Base-by-base conservation (phyloP, 495 filamentous ascomycete species). In the Penicillium roqueforti region DNA sequence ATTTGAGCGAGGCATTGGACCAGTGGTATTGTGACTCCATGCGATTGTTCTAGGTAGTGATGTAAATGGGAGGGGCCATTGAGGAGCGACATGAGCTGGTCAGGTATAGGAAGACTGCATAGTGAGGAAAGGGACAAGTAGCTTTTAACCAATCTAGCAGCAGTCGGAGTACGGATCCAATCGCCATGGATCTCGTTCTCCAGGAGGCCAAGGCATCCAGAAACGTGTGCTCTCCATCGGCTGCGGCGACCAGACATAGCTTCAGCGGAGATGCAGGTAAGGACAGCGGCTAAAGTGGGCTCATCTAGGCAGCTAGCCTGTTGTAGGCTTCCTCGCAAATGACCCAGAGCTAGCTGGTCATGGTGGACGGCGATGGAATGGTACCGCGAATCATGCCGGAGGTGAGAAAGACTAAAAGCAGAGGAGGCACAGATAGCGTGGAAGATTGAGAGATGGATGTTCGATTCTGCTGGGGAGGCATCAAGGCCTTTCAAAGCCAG, bases 391-490 rank as follows among this genome's bases (percentile, higher is more conserved):
- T 67, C 51, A 3, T 48, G 50, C 26, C 61, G 55, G 14, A 67
- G 53, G 26, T 64, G 63, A 20, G 49, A 64, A 7, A 67, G 55
- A 32, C 63, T 67, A 28, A 67, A 67, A 3, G 63, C 58, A 18
- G 63, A 59, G 1, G 74, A 75, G 34, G 58, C 71, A 14, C 59
- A 59, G 5, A 74, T 71, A 28, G 61, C 63, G 26, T 67, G 63
- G 23, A 64, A 64, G n/a, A 67, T 59, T 0, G 63, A 61, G 19
- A 56, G 61, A 37, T 67, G 56, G 4, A 64, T 67, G 31, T 54
- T 64, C 1, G 63, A 39, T 28, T 64, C 55, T 3, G 28, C 19
- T 3, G 58, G 29, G 4, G 46, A 16, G 11, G 34, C 46, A 32
- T 64, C 58, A 10, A 67, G 39, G 0, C 60, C 63, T 34, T 64